A percentile compares a stretch with the other conserved stretches of the same genome.
phyloP scores from a whole-genome alignment of 2,329 filamentous ascomycete species.

The Exophiala sp. region DNA sequence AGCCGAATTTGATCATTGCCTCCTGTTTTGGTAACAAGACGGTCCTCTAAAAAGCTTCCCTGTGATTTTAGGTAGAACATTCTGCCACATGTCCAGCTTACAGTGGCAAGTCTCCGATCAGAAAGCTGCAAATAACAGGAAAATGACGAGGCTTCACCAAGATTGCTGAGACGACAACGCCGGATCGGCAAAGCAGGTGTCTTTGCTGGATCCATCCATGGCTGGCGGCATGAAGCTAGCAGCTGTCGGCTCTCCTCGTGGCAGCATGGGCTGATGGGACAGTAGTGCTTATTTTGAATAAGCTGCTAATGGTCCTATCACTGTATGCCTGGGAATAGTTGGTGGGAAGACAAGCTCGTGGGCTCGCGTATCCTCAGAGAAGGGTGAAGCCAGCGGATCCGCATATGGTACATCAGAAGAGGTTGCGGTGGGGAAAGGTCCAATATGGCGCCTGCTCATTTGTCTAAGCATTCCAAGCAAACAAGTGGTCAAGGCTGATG shows the following conservation, averaged over 20 bases:
- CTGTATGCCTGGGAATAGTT: conserved; percentile 9
- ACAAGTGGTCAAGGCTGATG: neutral
- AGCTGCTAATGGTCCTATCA: conserved; percentile 13
- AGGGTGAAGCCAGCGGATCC: neutral
- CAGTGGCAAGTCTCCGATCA: neutral
- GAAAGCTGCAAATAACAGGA: neutral
- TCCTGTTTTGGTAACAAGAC: no score
- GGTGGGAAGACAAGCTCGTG: neutral
- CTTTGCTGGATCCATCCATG: conserved; percentile 8
- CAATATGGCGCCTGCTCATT: neutral
- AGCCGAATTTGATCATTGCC: no score
- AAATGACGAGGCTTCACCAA: conserved; percentile 2
- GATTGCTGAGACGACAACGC: conserved; percentile 12
- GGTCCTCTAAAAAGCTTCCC: no score
- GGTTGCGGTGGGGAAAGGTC: neutral
- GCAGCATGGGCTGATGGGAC: conserved; percentile 4
- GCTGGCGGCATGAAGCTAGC: neutral
- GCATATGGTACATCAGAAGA: neutral
- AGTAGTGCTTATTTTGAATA: conserved; percentile 16
- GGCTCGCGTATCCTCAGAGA: conserved; percentile 11
- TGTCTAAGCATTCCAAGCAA: neutral
- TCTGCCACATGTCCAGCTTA: neutral
- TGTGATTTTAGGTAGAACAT: no score
- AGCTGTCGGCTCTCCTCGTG: conserved; percentile 10
- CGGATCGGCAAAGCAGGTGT: neutral